A percentile compares a stretch with the other conserved stretches of the same genome.
phyloP scores from a whole-genome alignment of 2,329 filamentous ascomycete species.

The Balansia obtecta region DNA sequence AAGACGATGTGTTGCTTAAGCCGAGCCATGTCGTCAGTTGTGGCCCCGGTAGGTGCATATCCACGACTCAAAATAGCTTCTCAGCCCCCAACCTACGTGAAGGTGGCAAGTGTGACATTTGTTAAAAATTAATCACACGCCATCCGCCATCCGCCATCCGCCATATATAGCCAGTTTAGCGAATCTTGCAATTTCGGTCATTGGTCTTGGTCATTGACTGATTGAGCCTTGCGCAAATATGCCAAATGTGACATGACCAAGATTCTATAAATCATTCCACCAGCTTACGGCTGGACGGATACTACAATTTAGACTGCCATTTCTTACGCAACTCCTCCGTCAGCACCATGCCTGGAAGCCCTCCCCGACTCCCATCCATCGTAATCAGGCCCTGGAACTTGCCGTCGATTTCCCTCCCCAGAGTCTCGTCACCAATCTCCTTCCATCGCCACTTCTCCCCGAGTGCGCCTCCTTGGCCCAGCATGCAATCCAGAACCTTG shows the following conservation, averaged over 20 bases:
- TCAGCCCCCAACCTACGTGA: background rate
- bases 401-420: constrained; percentile 21
- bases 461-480: constrained; percentile 36
- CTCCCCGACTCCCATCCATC: constrained; percentile 41
- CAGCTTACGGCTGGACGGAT: background rate
- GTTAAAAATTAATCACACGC: too few species aligned
- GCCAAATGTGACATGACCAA: background rate
- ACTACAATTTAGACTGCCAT: background rate
- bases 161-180: too few species aligned
- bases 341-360: constrained; percentile 32
- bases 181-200: too few species aligned
- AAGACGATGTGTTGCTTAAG: background rate
- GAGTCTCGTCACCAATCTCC: constrained; percentile 30
- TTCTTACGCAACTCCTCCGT: constrained; percentile 25
- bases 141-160: too few species aligned
- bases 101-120: background rate
- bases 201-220: too few species aligned
- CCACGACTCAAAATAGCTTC: background rate
- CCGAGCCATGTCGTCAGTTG: background rate
- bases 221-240: too few species aligned
- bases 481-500: constrained; percentile 44
- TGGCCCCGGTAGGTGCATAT: constrained; percentile 10
- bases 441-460: constrained; percentile 52
- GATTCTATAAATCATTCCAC: background rate
- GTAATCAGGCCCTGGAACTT: constrained; percentile 30